These are phyloP conservation scores for Suhomyces sp. DNA, from an alignment of 805 yeast genomes.

Conservation along the genomic window DNA sequence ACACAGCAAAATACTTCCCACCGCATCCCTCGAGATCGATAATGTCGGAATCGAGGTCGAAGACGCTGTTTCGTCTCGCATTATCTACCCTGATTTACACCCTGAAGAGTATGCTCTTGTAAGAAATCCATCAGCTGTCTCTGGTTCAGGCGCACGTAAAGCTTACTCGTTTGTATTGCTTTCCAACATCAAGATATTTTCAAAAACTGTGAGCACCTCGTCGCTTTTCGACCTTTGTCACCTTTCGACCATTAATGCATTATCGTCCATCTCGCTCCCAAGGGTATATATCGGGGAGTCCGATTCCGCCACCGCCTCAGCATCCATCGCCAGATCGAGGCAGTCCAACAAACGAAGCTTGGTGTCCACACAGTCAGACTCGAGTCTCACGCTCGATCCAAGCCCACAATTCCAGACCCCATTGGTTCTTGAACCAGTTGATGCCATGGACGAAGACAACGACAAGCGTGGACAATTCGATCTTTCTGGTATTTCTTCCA, in stretches of 20 bases:
- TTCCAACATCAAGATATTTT: constrained; percentile 73
- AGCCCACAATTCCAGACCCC: constrained; percentile 24
- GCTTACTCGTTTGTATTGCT: constrained; percentile 51
- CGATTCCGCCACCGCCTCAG: constrained; percentile 54
- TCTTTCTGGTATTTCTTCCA: constrained; percentile 45
- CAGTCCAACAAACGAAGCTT: constrained; percentile 36
- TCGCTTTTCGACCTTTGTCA: constrained; percentile 79
- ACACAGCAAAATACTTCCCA: constrained; percentile 54
- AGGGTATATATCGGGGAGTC: constrained; percentile 41
- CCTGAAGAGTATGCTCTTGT: constrained; percentile 15
- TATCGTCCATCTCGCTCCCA: constrained; percentile 63
- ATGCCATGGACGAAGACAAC: constrained; percentile 4
- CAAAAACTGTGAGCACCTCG: constrained; percentile 58
- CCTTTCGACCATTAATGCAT: constrained; percentile 63
- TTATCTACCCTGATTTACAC: constrained; percentile 28
- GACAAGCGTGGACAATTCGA: constrained; percentile 9
- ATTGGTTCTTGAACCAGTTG: constrained; percentile 30
- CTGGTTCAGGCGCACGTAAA: constrained; percentile 10
- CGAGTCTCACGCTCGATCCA: constrained; percentile 54
- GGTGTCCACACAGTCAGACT: constrained; percentile 44
- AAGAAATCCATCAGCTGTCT: constrained; percentile 5
- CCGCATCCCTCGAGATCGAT: constrained; percentile 22
- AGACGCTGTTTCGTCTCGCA: constrained; percentile 12
- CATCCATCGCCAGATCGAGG: constrained; percentile 52
- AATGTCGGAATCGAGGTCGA: constrained; percentile 17